phyloP scores from a whole-genome alignment of 331 rosid species.

The Ulmus americana region DNA sequence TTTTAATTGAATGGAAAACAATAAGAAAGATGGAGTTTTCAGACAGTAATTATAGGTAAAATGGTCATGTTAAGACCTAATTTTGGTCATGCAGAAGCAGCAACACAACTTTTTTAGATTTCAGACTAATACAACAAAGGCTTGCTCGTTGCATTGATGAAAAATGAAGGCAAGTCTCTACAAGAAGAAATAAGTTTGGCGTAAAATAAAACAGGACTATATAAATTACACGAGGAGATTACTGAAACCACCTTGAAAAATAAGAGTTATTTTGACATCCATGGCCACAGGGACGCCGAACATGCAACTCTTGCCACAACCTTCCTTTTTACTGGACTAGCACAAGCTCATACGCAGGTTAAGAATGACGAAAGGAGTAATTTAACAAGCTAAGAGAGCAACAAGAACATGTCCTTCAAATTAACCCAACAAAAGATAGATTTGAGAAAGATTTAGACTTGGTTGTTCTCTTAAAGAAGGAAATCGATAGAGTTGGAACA shows the following conservation, averaged over 20 bases:
- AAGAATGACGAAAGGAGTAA: background rate
- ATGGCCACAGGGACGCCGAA: background rate
- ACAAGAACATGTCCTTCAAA: background rate
- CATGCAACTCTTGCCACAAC: background rate
- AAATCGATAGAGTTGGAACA: slow-evolving; percentile 32
- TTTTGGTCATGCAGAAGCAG: no score
- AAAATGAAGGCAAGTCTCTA: background rate
- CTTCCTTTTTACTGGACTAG: background rate
- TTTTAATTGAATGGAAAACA: no score
- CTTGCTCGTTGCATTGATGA: no score
- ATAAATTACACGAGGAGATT: background rate
- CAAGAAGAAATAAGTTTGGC: background rate
- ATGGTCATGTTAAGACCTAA: no score
- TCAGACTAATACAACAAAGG: no score
- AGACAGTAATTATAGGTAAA: no score
- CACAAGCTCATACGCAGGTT: slow-evolving; percentile 2
- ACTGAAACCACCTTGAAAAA: slow-evolving; percentile 3
- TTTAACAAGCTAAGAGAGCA: background rate
- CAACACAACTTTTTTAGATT: no score
- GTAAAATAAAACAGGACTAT: background rate
- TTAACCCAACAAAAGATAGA: background rate
- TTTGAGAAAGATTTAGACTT: background rate
- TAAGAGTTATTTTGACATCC: background rate
- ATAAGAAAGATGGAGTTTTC: no score
- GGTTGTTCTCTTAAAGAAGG: background rate